Conservation (phyloP, 2,329 filamentous ascomycete genomes). For the Penicillium sp. region DNA sequence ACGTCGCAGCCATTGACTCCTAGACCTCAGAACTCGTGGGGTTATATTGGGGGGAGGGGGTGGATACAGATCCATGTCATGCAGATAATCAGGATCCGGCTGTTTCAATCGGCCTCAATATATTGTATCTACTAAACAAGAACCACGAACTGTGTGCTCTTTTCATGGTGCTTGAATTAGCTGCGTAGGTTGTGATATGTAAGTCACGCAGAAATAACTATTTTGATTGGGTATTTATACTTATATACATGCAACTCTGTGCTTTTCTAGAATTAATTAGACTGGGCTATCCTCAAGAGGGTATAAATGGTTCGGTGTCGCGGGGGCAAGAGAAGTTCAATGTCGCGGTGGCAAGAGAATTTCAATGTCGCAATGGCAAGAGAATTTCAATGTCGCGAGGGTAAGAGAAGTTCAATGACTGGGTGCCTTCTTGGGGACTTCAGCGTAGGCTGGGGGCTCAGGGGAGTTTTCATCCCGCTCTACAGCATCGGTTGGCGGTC, state of each 20-base stretch:
- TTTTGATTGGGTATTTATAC: constrained; percentile 2
- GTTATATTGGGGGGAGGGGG: not conserved
- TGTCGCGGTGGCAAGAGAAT: not conserved
- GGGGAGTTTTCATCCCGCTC: constrained; percentile 13
- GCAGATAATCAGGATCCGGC: not conserved
- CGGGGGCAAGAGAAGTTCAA: not conserved
- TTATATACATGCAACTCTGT: not conserved
- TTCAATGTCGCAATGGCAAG: not conserved
- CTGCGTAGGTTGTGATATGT: not conserved
- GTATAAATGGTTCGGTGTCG: not conserved
- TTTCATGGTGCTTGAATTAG: too few relatives aligned
- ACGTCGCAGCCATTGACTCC: constrained; percentile 21
- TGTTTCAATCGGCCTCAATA: not conserved
- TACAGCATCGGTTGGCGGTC: constrained; percentile 32
- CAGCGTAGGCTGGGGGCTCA: not conserved
- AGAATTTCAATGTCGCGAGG: not conserved
- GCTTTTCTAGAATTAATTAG: not conserved
- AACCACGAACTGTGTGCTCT: not conserved
- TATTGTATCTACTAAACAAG: not conserved
- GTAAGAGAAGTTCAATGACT: not conserved
- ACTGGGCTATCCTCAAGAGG: not conserved
- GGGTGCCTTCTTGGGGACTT: constrained; percentile 3
- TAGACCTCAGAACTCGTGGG: not conserved
- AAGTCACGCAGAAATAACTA: not conserved
- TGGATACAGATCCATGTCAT: not conserved